Evolutionary conservation across 2,329 filamentous ascomycete genomes (phyloP).

Genomic region (Microcyclosporella mali): DNA sequence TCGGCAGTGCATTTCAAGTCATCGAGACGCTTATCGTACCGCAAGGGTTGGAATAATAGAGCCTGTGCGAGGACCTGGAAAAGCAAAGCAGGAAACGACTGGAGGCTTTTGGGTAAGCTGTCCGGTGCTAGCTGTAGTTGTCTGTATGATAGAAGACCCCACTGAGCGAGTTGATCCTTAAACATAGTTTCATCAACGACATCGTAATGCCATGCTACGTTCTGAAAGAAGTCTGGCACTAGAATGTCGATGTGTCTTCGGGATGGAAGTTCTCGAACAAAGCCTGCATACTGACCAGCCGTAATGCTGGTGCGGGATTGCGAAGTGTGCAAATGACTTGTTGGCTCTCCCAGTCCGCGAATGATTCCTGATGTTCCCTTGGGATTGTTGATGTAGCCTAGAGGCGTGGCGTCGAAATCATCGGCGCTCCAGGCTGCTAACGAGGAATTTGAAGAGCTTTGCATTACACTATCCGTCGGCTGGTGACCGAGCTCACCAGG

Average conservation of each 20-base stretch:
- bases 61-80: slow-evolving; percentile 1
- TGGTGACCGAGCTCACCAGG: background rate
- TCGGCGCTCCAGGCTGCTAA: background rate
- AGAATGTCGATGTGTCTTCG: background rate
- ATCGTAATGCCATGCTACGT: slow-evolving; percentile 1
- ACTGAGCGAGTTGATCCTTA: background rate
- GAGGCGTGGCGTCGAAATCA: background rate
- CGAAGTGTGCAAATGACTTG: background rate
- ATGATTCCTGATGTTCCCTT: slow-evolving; percentile 1
- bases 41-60: background rate
- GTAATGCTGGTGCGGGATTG: background rate
- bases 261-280: background rate
- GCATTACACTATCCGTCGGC: background rate
- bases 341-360: background rate
- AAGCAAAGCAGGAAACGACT: background rate
- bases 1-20: background rate
- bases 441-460: no score
- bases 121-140: background rate
- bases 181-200: background rate
- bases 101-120: background rate
- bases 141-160: background rate
- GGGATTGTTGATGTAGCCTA: background rate
- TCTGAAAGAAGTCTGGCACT: background rate
- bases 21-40: background rate
- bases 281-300: background rate